phyloP scores from a whole-genome alignment of 371 early-diverging fungal species.

The Rhizopus sp. region DNA sequence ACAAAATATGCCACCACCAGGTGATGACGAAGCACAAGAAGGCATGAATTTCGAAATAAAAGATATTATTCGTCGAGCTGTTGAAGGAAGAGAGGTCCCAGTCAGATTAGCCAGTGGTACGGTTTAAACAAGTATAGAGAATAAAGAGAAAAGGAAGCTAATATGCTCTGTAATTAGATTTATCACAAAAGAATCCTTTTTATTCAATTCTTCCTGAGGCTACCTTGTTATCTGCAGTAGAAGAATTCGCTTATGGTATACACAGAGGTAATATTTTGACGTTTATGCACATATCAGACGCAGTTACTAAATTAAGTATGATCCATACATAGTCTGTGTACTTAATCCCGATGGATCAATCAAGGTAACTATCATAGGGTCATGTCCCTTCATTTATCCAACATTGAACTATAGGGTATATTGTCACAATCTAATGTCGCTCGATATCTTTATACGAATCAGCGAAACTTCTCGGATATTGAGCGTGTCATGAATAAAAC shows the following conservation, averaged over 20 bases:
- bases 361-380: conserved; percentile 28
- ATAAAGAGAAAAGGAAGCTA: not conserved
- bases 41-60: conserved; percentile 50
- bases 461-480: conserved; percentile 40
- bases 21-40: conserved; percentile 8
- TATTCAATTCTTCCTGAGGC: conserved; percentile 80
- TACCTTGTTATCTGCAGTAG: conserved; percentile 69
- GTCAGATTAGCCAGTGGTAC: conserved; percentile 66
- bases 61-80: conserved; percentile 60
- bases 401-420: conserved; percentile 55
- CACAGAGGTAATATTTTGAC: conserved; percentile 60
- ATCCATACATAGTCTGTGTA: conserved; percentile 53
- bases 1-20: conserved; percentile 30
- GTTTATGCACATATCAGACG: not conserved
- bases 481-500: conserved; percentile 43
- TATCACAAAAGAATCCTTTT: conserved; percentile 85
- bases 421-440: conserved; percentile 78
- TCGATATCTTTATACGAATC: conserved; percentile 60
- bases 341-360: conserved; percentile 49
- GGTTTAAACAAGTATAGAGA: not conserved
- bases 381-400: not conserved
- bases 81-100: conserved; percentile 58
- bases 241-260: conserved; percentile 75
- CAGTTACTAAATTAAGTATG: not conserved
- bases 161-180: conserved; percentile 40